A percentile compares a stretch with the other conserved stretches of the same genome.
phyloP scores from a whole-genome alignment of 2,329 filamentous ascomycete genomes.

The Calonectria honghensis region DNA sequence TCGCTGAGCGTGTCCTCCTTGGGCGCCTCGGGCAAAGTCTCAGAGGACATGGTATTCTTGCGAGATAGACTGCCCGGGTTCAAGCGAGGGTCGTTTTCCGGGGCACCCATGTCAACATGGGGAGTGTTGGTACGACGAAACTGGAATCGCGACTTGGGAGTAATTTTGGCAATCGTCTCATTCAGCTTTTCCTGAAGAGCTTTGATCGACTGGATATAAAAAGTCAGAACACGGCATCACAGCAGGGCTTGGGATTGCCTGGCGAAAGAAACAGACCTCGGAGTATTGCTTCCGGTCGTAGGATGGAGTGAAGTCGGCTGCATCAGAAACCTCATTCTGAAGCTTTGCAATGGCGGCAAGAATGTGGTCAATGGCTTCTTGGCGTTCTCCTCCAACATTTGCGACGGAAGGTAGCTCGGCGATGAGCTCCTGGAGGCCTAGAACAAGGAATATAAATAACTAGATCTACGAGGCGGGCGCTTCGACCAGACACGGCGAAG shows the following conservation, averaged over 20 bases:
- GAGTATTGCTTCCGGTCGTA: conserved; percentile 93
- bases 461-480: neutral
- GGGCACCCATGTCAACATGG: conserved; percentile 65
- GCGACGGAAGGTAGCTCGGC: conserved; percentile 78
- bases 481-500: neutral
- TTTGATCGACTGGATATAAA: conserved; percentile 82
- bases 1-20: conserved; percentile 62
- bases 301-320: conserved; percentile 86
- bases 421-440: conserved; percentile 87
- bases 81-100: conserved; percentile 66
- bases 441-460: neutral
- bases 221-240: conserved; percentile 1
- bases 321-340: conserved; percentile 89
- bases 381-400: conserved; percentile 81
- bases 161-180: conserved; percentile 78
- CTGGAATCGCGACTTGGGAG: conserved; percentile 87
- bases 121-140: conserved; percentile 74
- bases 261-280: conserved; percentile 71
- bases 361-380: conserved; percentile 87
- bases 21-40: conserved; percentile 29
- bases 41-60: conserved; percentile 46
- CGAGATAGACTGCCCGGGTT: conserved; percentile 60
- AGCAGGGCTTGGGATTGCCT: conserved; percentile 7
- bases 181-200: conserved; percentile 86
- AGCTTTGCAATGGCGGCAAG: conserved; percentile 86